Base-by-base conservation (phyloP, 495 filamentous ascomycete genomes). In the Amorphotheca resinae region DNA sequence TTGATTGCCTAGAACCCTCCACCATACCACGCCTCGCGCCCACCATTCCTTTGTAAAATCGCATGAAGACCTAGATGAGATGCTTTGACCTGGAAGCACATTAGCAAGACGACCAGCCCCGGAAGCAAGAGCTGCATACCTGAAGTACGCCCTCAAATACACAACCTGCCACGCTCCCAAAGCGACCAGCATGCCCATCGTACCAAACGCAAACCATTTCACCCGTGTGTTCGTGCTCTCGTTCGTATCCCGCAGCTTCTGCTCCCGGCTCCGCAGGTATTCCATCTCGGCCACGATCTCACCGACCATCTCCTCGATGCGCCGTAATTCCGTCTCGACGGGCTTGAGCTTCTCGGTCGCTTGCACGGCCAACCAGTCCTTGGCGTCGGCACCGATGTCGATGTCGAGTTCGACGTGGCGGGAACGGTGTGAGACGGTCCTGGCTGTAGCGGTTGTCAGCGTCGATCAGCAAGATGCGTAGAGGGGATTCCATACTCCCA, bases 151-250 rank as follows among this genome's bases (percentile, higher is more conserved):
- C 64, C 91, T 73, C 63, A 98, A 68, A 64, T 98, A 96, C 52
- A 96, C 77, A 56, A 98, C 82, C 74, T 98, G 91, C 91, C 91
- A 98, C 32, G 72, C 87, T 53, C 91, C 93, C 49, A 98, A 68
- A 18, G 74, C 83, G 45, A 95, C 73, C 50, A 98, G 69, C 72
- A 95, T 85, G 32, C 84, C 84, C 71, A 95, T 98, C 17, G 91
- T 95, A 30, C 79, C 78, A 61, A 95, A 83, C 1, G 87, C 88
- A 62, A 98, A 98, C 86, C 86, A 96, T 67, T 96, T 98, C 42
- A 98, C 91, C 43, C 91, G 76, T 64, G 87, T 89, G 67, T 98
- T 98, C 42, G 91, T 98, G 69, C 89, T 95, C 77, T 98, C 91
- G 64, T 98, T 98, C 53, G 91, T 98, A 69, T 98, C 91, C 55